phyloP scores from a whole-genome alignment of 2,329 filamentous ascomycete genomes.

The Phialemoniopsis sp. region DNA sequence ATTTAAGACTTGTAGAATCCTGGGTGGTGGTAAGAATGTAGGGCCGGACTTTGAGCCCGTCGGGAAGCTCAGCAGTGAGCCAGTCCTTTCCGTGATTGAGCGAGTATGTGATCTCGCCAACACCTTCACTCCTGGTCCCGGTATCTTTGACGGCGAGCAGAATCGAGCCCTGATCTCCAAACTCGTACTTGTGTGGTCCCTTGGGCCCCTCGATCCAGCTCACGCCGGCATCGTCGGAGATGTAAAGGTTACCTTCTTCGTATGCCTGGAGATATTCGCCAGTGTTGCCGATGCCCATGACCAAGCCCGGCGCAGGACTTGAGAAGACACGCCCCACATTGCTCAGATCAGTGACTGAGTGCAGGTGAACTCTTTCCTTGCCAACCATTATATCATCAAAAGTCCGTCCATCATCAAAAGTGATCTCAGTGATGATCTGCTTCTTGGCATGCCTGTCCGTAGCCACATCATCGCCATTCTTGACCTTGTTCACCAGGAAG shows the following conservation, averaged over 20 bases:
- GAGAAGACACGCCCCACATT: slow-evolving; percentile 89
- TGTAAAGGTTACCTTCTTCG: slow-evolving; percentile 71
- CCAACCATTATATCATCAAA: slow-evolving; percentile 71
- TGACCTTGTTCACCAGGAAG: slow-evolving; percentile 82
- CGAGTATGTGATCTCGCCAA: slow-evolving; percentile 66
- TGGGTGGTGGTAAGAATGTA: slow-evolving; percentile 79
- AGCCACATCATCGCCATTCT: slow-evolving; percentile 77
- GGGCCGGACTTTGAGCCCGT: slow-evolving; percentile 64
- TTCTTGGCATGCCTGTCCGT: slow-evolving; percentile 48
- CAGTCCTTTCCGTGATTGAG: slow-evolving; percentile 86
- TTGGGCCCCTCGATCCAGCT: slow-evolving; percentile 75
- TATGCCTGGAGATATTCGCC: slow-evolving; percentile 71
- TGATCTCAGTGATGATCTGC: slow-evolving; percentile 76
- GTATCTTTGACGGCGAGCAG: slow-evolving; percentile 74
- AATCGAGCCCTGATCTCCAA: slow-evolving; percentile 88
- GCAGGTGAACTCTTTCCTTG: slow-evolving; percentile 68
- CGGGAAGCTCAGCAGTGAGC: slow-evolving; percentile 65
- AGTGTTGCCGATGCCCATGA: slow-evolving; percentile 92
- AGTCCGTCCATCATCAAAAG: slow-evolving; percentile 89
- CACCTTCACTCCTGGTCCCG: slow-evolving; percentile 49
- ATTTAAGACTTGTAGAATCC: slow-evolving; percentile 90
- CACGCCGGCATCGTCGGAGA: slow-evolving; percentile 86
- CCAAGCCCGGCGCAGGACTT: slow-evolving; percentile 84
- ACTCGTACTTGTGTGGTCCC: slow-evolving; percentile 91
- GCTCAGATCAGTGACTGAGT: slow-evolving; percentile 81